Evolutionary conservation across 495 filamentous ascomycete species (phyloP).

Genomic region (Thozetella sp.): DNA sequence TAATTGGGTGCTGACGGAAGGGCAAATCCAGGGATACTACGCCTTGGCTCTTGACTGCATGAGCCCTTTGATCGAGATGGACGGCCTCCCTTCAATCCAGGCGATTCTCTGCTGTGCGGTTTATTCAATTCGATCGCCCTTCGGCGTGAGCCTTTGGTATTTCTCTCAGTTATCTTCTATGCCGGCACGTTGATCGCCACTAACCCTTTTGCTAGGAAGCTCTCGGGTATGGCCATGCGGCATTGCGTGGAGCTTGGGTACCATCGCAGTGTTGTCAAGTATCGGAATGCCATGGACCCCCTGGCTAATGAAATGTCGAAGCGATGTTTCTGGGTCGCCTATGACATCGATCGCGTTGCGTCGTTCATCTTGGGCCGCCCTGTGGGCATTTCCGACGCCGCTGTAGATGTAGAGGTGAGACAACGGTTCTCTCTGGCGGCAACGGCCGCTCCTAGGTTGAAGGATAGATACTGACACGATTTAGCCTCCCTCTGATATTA

Average conservation of each 20-base stretch:
- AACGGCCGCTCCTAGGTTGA: too few species aligned
- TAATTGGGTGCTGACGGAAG: background rate
- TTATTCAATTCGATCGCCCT: background rate
- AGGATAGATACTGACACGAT: background rate
- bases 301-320: background rate
- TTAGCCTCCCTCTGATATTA: background rate
- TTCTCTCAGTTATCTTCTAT: too few species aligned
- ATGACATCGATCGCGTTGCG: background rate
- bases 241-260: conserved; percentile 5
- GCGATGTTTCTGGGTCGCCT: background rate
- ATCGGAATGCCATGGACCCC: background rate
- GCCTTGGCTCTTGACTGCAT: background rate
- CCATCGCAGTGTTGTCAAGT: background rate
- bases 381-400: background rate
- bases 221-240: conserved; percentile 2
- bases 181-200: too few species aligned
- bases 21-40: background rate
- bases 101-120: conserved; percentile 3
- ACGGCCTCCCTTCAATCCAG: background rate
- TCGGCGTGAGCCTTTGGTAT: conserved; percentile 4
- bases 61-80: background rate
- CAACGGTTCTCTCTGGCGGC: too few species aligned
- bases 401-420: conserved; percentile 5
- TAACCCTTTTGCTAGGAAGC: conserved; percentile 2
- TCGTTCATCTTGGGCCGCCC: conserved; percentile 3